Conservation (phyloP, 331 rosid species). For the Rhamnella rubrinervis region DNA sequence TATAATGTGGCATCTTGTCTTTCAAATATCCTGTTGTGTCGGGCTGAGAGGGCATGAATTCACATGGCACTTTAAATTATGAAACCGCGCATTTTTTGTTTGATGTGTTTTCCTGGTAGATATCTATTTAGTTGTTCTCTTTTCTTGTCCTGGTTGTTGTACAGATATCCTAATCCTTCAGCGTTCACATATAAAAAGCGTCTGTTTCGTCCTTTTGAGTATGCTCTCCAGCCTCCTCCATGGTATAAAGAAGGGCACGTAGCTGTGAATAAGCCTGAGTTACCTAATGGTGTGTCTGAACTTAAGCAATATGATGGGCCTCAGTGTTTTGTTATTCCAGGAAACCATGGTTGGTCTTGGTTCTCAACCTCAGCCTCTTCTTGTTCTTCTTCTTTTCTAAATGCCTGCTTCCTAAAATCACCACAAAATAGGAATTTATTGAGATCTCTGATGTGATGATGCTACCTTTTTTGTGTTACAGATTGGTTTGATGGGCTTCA, state of each 20-base stretch:
- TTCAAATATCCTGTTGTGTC: not conserved
- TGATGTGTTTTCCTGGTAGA: not conserved
- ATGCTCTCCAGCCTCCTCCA: constrained; percentile 91
- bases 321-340: constrained; percentile 92
- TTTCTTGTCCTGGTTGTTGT: constrained; percentile 13
- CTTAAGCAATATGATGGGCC: constrained; percentile 81
- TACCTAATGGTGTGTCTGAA: constrained; percentile 59
- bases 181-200: constrained; percentile 87
- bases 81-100: not conserved
- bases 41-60: not conserved
- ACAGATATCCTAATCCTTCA: constrained; percentile 92
- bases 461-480: constrained; percentile 36
- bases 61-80: not conserved
- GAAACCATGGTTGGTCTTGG: constrained; percentile 83
- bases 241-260: constrained; percentile 72
- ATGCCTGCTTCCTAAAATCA: not conserved
- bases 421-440: constrained; percentile 7
- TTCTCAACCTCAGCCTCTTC: constrained; percentile 8
- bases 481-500: constrained; percentile 99
- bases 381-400: constrained; percentile 16
- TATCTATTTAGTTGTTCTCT: not conserved
- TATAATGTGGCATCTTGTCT: too few relatives aligned
- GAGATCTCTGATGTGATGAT: constrained; percentile 10
- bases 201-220: constrained; percentile 87
- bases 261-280: constrained; percentile 83